phyloP scores from a whole-genome alignment of 208 protist genomes.

The Crithidia sp. region DNA sequence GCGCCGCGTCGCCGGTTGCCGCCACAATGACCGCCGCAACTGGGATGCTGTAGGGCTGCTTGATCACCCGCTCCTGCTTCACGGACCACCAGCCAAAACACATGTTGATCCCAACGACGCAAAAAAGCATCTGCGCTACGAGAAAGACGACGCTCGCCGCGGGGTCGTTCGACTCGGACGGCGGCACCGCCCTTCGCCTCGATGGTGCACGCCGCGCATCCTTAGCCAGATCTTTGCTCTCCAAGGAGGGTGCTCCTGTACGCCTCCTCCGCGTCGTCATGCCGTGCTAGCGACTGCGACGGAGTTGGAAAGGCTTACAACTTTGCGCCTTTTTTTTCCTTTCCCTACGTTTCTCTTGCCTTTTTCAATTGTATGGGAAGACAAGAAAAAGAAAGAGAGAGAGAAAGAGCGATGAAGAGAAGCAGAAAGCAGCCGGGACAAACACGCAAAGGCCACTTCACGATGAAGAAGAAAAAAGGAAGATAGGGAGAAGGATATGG shows the following conservation, averaged over 20 bases:
- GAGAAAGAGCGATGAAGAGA: background rate
- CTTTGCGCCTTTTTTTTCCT: background rate
- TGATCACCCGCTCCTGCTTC: constrained; percentile 84
- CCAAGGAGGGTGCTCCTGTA: no score
- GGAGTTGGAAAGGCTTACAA: no score
- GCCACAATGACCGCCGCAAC: background rate
- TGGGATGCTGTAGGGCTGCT: constrained; percentile 53
- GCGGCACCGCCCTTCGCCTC: background rate
- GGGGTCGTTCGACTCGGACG: background rate
- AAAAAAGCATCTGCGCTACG: constrained; percentile 64
- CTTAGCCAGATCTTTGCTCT: no score
- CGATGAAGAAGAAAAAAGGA: background rate
- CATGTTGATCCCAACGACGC: constrained; percentile 75
- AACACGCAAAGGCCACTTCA: background rate
- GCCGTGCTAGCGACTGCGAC: no score
- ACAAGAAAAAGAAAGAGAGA: background rate
- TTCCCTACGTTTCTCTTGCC: background rate
- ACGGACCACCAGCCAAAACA: constrained; percentile 87
- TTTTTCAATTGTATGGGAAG: background rate
- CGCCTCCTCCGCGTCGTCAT: no score
- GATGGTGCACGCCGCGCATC: background rate
- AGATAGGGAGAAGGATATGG: background rate
- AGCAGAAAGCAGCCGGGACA: background rate
- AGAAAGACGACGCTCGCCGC: background rate
- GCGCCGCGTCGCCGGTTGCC: background rate